Conservation (phyloP, 1,284 basidiomycete species). For the Puccinia brachypodii region DNA sequence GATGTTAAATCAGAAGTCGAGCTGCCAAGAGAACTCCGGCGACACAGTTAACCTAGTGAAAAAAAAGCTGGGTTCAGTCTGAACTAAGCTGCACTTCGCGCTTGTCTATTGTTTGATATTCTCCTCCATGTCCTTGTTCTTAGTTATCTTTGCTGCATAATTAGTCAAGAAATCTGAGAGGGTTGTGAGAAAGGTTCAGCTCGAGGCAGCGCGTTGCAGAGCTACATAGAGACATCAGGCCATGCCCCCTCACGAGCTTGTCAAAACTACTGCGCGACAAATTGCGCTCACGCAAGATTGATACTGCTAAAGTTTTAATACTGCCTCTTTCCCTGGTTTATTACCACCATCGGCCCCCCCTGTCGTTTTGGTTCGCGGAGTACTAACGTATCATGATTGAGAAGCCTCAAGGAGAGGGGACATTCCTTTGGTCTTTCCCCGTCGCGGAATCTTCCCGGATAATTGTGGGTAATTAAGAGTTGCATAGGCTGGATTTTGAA, state of each 20-base stretch:
- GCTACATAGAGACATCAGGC: background rate
- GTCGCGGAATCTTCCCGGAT: slow-evolving; percentile 11
- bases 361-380: background rate
- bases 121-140: background rate
- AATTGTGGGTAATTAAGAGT: background rate
- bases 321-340: background rate
- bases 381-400: background rate
- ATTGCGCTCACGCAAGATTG: background rate
- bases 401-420: background rate
- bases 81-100: too few relatives aligned
- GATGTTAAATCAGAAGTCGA: too few relatives aligned
- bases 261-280: background rate
- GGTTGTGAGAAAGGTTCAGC: background rate
- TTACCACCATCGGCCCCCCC: background rate
- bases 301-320: background rate
- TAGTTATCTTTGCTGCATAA: background rate
- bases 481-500: background rate
- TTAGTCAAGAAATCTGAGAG: background rate
- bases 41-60: background rate
- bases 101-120: background rate
- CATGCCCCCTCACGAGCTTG: background rate
- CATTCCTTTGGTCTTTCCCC: background rate
- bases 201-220: background rate
- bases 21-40: too few relatives aligned
- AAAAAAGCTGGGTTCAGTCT: background rate